Conservation (phyloP, 192 early-diverging fungal genomes). For the Mortierella alpina region DNA sequence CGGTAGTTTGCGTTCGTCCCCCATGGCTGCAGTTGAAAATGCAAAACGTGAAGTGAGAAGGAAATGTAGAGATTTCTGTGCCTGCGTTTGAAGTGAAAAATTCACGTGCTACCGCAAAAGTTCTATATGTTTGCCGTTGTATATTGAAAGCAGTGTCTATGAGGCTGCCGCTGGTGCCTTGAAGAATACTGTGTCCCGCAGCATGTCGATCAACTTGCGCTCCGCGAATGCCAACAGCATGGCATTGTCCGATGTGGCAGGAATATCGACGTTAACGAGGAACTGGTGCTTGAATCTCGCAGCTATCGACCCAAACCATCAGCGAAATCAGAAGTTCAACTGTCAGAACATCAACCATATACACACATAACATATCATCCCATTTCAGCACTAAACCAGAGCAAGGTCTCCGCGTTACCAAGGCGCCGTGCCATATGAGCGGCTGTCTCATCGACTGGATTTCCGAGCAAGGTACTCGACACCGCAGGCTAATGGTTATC, state of each 20-base stretch:
- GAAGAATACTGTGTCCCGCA: not conserved
- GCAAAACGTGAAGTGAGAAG: too few species aligned
- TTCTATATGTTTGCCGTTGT: too few species aligned
- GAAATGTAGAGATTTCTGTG: too few species aligned
- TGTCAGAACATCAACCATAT: not conserved
- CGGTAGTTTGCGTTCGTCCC: conserved; percentile 46
- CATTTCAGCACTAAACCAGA: not conserved
- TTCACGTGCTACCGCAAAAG: too few species aligned
- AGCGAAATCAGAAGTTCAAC: not conserved
- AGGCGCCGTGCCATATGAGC: conserved; percentile 35
- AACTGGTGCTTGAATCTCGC: conserved; percentile 40
- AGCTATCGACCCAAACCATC: conserved; percentile 1
- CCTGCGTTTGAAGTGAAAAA: too few species aligned
- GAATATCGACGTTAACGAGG: conserved; percentile 36
- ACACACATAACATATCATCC: not conserved
- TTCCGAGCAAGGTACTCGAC: conserved; percentile 30
- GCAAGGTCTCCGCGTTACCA: conserved; percentile 10
- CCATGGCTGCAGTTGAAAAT: conserved; percentile 11
- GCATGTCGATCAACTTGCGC: conserved; percentile 36
- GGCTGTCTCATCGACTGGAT: conserved; percentile 26
- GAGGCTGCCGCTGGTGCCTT: too few species aligned
- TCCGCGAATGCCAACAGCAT: conserved; percentile 39
- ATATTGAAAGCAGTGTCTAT: too few species aligned
- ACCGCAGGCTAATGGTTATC: conserved; percentile 10
- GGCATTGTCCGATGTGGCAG: conserved; percentile 22